phyloP scores from a whole-genome alignment of 2,329 filamentous ascomycete species.

The Pseudopithomyces chartarum region DNA sequence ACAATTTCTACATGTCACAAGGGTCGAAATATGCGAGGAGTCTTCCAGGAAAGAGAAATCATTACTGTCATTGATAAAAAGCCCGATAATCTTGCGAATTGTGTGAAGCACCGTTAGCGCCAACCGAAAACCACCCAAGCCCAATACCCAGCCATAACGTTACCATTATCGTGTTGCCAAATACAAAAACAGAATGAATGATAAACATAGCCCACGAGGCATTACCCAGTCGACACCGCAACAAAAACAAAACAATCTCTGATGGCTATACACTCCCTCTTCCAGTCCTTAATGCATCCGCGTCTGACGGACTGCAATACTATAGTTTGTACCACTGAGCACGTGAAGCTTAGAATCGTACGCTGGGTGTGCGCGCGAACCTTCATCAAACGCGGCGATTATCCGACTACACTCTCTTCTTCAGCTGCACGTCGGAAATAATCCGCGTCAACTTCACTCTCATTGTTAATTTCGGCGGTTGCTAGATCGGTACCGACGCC shows the following conservation, averaged over 20 bases:
- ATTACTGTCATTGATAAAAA: neutral
- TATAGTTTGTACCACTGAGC: neutral
- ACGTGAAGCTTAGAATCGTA: neutral
- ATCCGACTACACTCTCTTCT: slow-evolving; percentile 44
- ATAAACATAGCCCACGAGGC: neutral
- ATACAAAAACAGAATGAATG: neutral
- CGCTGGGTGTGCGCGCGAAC: neutral
- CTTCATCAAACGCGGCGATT: slow-evolving; percentile 3
- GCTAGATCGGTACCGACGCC: slow-evolving; percentile 45
- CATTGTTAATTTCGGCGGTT: slow-evolving; percentile 31
- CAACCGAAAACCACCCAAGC: neutral
- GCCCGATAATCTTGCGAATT: neutral
- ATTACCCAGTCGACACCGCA: neutral
- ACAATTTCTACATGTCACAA: neutral
- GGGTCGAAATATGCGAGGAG: neutral
- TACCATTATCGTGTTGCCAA: neutral
- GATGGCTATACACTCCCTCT: too few species aligned
- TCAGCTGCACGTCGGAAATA: slow-evolving; percentile 44
- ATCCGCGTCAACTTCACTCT: slow-evolving; percentile 35
- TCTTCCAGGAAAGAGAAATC: neutral
- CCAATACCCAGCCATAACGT: neutral
- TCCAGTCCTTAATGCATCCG: too few species aligned
- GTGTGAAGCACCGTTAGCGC: neutral
- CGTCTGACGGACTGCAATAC: neutral
- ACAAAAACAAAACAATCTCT: too few species aligned